These are phyloP conservation scores for Tulasnella sp. DNA, from an alignment of 768 basidiomycete genomes.

Conservation along the genomic window DNA sequence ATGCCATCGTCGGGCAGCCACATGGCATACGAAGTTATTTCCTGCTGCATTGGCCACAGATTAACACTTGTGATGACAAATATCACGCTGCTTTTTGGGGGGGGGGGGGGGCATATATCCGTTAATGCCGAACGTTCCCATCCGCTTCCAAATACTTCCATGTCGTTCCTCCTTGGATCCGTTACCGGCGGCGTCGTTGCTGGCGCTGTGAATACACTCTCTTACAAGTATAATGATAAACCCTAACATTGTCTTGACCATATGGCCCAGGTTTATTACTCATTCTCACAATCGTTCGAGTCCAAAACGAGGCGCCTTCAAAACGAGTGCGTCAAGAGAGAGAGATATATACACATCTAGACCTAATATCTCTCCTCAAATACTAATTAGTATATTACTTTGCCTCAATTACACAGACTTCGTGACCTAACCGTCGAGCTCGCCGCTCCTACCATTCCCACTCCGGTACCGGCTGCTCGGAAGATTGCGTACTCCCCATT, in stretches of 20 bases:
- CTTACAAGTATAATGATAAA: too few relatives aligned
- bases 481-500: constrained; percentile 4
- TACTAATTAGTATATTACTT: neutral
- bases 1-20: too few relatives aligned
- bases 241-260: too few relatives aligned
- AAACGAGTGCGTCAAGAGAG: neutral
- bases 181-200: constrained; percentile 12
- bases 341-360: neutral
- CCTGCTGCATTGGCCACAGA: too few relatives aligned
- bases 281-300: constrained; percentile 12
- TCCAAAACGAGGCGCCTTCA: constrained; percentile 9
- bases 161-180: constrained; percentile 11
- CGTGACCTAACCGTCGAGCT: constrained; percentile 3
- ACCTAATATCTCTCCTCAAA: neutral
- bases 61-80: too few relatives aligned
- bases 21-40: too few relatives aligned
- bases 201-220: constrained; percentile 5
- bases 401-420: neutral
- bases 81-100: too few relatives aligned
- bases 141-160: too few relatives aligned
- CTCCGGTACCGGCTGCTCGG: neutral
- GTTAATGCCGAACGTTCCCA: too few relatives aligned
- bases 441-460: neutral
- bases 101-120: too few relatives aligned
- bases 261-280: constrained; percentile 7